Evolutionary conservation across 1,139 yeast species (phyloP).

Genomic region (Hyphopichia khmerensis): DNA sequence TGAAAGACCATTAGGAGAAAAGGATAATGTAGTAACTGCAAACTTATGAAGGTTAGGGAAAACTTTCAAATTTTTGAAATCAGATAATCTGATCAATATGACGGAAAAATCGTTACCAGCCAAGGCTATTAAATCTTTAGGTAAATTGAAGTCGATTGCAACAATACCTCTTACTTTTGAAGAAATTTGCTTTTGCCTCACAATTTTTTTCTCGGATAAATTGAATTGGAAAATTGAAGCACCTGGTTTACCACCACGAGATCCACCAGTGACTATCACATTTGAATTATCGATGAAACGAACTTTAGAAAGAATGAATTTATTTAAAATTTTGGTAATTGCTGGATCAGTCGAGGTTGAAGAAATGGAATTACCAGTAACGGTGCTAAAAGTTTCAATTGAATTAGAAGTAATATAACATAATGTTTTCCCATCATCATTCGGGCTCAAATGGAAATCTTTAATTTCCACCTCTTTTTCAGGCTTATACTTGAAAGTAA

Average conservation of each 20-base stretch:
- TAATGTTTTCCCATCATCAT: constrained; percentile 49
- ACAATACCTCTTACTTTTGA: constrained; percentile 65
- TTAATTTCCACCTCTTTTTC: constrained; percentile 21
- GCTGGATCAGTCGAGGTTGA: constrained; percentile 23
- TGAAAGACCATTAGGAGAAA: constrained; percentile 67
- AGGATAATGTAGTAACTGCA: constrained; percentile 74
- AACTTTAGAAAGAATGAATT: constrained; percentile 53
- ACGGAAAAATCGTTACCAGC: constrained; percentile 79
- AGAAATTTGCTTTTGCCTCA: constrained; percentile 44
- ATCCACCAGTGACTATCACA: constrained; percentile 57
- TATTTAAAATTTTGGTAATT: constrained; percentile 25
- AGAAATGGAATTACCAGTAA: constrained; percentile 40
- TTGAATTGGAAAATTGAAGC: constrained; percentile 45
- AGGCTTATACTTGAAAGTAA: constrained; percentile 19
- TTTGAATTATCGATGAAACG: constrained; percentile 55
- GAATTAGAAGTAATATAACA: constrained; percentile 56
- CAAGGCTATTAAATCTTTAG: constrained; percentile 57
- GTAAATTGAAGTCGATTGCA: constrained; percentile 55
- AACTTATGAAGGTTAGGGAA: constrained; percentile 69
- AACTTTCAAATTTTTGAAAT: constrained; percentile 49
- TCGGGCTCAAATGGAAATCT: constrained; percentile 31
- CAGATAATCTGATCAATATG: constrained; percentile 49
- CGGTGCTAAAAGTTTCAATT: constrained; percentile 53
- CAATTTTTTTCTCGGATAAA: constrained; percentile 39
- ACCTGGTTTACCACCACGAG: constrained; percentile 40